Conservation (phyloP, 768 basidiomycete genomes). For the Lactarius evosmus region DNA sequence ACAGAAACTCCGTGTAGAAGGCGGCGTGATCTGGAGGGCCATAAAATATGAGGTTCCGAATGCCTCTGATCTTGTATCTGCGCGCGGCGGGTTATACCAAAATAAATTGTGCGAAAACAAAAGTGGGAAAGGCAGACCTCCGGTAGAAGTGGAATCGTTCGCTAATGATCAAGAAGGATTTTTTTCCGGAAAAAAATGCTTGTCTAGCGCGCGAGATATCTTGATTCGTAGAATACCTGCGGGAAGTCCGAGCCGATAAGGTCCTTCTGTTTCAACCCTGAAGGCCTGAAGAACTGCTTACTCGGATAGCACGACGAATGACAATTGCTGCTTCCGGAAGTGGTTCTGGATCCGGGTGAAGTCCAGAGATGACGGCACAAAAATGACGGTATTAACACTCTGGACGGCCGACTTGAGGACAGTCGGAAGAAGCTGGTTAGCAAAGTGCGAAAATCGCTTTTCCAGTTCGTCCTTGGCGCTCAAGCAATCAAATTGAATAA, state of each 20-base stretch:
- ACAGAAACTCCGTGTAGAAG: slow-evolving; percentile 88
- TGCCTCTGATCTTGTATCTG: slow-evolving; percentile 91
- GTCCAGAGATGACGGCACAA: slow-evolving; percentile 94
- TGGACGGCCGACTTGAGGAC: slow-evolving; percentile 92
- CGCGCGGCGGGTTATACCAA: slow-evolving; percentile 6
- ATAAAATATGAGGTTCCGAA: slow-evolving; percentile 91
- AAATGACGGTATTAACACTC: slow-evolving; percentile 82
- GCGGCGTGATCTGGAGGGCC: slow-evolving; percentile 85
- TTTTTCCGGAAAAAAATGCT: slow-evolving; percentile 86
- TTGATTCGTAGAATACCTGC: slow-evolving; percentile 86
- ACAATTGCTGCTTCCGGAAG: slow-evolving; percentile 69
- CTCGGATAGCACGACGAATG: slow-evolving; percentile 89
- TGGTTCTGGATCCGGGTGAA: slow-evolving; percentile 89
- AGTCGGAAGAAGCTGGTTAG: slow-evolving; percentile 80
- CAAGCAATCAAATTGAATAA: slow-evolving; percentile 68
- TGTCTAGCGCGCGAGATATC: slow-evolving; percentile 94
- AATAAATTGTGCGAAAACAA: slow-evolving; percentile 5
- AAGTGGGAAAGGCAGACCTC: slow-evolving; percentile 44
- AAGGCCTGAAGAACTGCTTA: slow-evolving; percentile 37
- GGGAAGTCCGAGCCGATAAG: background rate
- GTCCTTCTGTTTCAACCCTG: background rate
- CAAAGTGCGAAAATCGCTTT: slow-evolving; percentile 83
- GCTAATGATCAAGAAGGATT: slow-evolving; percentile 83
- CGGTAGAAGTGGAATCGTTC: slow-evolving; percentile 99
- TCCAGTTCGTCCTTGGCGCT: slow-evolving; percentile 79